Percentiles rank a stretch among this genome's conserved stretches.
These are phyloP conservation scores for Cercospora sojina DNA, from an alignment of 2,329 filamentous ascomycete genomes.

Conservation along the genomic window DNA sequence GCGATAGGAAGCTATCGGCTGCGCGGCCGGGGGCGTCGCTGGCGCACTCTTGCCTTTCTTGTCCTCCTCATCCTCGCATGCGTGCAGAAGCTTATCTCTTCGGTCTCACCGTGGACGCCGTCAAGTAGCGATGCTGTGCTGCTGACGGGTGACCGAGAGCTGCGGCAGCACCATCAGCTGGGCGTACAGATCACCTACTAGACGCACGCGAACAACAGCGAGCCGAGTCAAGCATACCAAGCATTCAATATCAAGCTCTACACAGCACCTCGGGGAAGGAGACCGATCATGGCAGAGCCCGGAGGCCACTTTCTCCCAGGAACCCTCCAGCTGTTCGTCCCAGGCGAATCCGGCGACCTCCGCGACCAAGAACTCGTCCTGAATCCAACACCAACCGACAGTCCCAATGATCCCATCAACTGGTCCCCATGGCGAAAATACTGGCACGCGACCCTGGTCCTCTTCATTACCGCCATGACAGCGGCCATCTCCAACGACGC, in stretches of 20 bases:
- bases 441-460: conserved; percentile 48
- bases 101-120: conserved; percentile 13
- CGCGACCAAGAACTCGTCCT: conserved; percentile 49
- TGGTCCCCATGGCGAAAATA: conserved; percentile 35
- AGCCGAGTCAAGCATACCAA: not conserved
- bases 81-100: conserved; percentile 9
- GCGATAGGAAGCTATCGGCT: conserved; percentile 2
- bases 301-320: conserved; percentile 25
- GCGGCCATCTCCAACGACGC: conserved; percentile 59
- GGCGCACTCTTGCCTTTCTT: not conserved
- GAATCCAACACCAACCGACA: conserved; percentile 51
- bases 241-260: not conserved
- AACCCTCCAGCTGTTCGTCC: conserved; percentile 27
- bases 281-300: conserved; percentile 19
- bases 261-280: not conserved
- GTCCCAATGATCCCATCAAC: conserved; percentile 37
- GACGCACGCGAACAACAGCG: no score
- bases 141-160: conserved; percentile 8
- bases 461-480: conserved; percentile 56
- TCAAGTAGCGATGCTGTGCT: conserved; percentile 20
- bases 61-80: conserved; percentile 2
- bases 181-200: not conserved
- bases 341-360: conserved; percentile 21
- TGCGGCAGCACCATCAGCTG: conserved; percentile 1
- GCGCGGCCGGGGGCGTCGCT: not conserved